phyloP scores from a whole-genome alignment of 2,329 filamentous ascomycete species.

The Talaromyces albobiverticillius region DNA sequence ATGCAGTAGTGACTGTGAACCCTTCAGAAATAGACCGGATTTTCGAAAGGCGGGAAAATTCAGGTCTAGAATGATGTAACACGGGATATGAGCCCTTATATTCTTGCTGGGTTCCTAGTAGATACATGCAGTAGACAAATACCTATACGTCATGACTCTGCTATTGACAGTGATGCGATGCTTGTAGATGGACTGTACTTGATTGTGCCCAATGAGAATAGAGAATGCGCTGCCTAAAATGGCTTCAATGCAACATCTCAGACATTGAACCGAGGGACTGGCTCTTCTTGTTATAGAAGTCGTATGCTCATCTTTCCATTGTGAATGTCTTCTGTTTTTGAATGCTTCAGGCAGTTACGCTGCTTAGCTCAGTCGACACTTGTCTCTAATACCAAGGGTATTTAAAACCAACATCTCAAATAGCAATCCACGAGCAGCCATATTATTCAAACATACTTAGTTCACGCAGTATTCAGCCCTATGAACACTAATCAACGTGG shows the following conservation, averaged over 20 bases:
- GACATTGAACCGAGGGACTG: background rate
- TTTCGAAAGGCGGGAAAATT: background rate
- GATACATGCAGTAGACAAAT: background rate
- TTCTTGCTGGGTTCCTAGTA: background rate
- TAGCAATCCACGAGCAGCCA: too few relatives aligned
- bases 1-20: background rate
- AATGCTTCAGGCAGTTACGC: background rate
- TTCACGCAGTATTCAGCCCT: too few relatives aligned
- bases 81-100: background rate
- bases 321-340: background rate
- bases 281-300: background rate
- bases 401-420: too few relatives aligned
- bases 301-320: background rate
- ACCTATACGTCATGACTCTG: slow-evolving; percentile 9
- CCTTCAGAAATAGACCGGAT: background rate
- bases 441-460: too few relatives aligned
- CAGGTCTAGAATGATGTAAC: background rate
- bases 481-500: too few relatives aligned
- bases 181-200: too few relatives aligned
- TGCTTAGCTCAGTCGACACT: background rate
- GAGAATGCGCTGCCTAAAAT: background rate
- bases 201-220: background rate
- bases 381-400: too few relatives aligned
- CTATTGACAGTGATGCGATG: too few relatives aligned
- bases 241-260: background rate